These are phyloP conservation scores for Ramaria sp. DNA, from an alignment of 768 basidiomycete genomes.

Conservation along the genomic window DNA sequence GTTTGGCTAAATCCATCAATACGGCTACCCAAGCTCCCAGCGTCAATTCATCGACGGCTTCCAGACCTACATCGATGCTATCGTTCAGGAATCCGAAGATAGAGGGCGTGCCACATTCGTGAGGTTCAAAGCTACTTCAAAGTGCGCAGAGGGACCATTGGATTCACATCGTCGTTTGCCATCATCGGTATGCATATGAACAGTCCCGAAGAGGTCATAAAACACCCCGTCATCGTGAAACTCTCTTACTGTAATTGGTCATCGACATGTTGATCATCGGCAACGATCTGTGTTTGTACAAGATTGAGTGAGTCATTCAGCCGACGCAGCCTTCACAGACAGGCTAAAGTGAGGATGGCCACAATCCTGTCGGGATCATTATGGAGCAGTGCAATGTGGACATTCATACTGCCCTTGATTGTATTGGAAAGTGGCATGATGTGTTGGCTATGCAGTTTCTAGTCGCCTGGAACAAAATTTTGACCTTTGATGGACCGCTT, in stretches of 20 bases:
- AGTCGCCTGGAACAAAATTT: no score
- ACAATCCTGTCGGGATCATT: constrained; percentile 42
- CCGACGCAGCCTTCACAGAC: not conserved
- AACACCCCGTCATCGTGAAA: constrained; percentile 13
- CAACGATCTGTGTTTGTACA: constrained; percentile 16
- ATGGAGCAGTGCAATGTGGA: constrained; percentile 33
- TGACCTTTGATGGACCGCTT: constrained; percentile 14
- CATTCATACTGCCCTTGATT: constrained; percentile 27
- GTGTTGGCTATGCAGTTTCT: constrained; percentile 28
- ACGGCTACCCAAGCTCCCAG: not conserved
- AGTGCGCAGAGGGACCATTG: constrained; percentile 18
- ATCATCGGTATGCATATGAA: constrained; percentile 9
- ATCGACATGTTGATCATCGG: constrained; percentile 14
- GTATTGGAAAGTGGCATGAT: constrained; percentile 18
- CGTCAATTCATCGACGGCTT: constrained; percentile 16
- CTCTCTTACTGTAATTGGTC: constrained; percentile 9
- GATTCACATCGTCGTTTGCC: constrained; percentile 15
- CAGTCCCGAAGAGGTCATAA: constrained; percentile 14
- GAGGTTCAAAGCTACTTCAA: constrained; percentile 16
- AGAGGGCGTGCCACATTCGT: constrained; percentile 11
- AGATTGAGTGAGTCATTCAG: not conserved
- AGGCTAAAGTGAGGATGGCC: constrained; percentile 18
- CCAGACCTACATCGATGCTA: constrained; percentile 15
- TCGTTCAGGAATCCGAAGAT: constrained; percentile 18
- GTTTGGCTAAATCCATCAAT: constrained; percentile 1